Evolutionary conservation across 768 basidiomycete species (phyloP).

Genomic region (Leccinellum rugosiceps): DNA sequence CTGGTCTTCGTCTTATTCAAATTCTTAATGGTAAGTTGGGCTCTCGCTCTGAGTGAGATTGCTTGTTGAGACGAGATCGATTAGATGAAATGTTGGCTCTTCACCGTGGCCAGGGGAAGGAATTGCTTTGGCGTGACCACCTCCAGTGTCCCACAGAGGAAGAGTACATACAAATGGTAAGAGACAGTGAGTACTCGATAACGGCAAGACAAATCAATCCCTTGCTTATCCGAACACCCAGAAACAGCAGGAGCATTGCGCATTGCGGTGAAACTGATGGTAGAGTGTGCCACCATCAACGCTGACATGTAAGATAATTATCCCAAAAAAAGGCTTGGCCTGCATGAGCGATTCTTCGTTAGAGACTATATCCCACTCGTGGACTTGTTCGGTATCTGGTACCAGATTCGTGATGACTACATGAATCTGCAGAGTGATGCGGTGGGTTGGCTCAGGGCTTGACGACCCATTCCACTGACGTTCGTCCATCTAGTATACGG

Average conservation of each 20-base stretch:
- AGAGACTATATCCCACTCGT: constrained; percentile 58
- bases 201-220: not conserved
- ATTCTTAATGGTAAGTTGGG: constrained; percentile 65
- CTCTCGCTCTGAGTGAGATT: not conserved
- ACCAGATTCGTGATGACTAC: constrained; percentile 61
- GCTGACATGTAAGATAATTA: constrained; percentile 47
- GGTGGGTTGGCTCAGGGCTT: constrained; percentile 7
- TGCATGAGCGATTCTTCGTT: not conserved
- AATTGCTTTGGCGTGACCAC: constrained; percentile 90
- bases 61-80: not conserved
- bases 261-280: constrained; percentile 92
- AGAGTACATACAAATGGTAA: constrained; percentile 94
- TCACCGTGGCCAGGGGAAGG: constrained; percentile 92
- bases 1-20: constrained; percentile 53
- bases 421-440: constrained; percentile 29
- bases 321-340: not conserved
- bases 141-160: constrained; percentile 91
- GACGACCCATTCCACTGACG: not conserved
- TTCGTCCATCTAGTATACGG: constrained; percentile 58
- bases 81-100: constrained; percentile 72
- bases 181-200: constrained; percentile 63
- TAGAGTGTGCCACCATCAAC: constrained; percentile 73
- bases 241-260: constrained; percentile 94
- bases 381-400: constrained; percentile 54
- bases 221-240: constrained; percentile 30